These are phyloP conservation scores for Prunus yedoensis DNA, from an alignment of 331 rosid genomes.

Conservation along the genomic window DNA sequence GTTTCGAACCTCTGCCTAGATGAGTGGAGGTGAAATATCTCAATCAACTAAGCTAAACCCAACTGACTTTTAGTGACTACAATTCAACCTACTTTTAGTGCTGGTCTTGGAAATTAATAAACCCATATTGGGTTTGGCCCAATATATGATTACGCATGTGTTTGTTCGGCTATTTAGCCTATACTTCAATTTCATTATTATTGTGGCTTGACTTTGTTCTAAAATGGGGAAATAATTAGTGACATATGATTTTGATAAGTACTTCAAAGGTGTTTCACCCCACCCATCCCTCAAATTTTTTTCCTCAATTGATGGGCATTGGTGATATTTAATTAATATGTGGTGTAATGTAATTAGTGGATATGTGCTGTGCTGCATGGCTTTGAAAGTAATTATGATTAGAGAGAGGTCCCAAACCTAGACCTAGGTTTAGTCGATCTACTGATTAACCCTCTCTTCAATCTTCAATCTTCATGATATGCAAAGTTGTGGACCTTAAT, in stretches of 20 bases:
- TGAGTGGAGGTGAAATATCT: too few species aligned
- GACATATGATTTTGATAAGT: slow-evolving; percentile 1
- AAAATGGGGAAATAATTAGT: not conserved
- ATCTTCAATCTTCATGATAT: slow-evolving; percentile 5
- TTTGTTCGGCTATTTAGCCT: too few species aligned
- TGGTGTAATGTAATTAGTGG: slow-evolving; percentile 1
- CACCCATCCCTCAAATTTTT: not conserved
- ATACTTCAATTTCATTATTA: too few species aligned
- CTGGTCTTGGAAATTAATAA: too few species aligned
- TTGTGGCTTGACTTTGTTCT: not conserved
- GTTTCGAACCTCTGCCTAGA: too few species aligned
- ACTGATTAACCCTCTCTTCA: slow-evolving; percentile 19
- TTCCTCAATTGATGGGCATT: not conserved
- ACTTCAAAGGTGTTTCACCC: not conserved
- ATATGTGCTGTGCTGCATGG: not conserved
- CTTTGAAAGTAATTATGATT: slow-evolving; percentile 3
- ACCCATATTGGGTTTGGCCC: too few species aligned
- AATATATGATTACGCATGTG: too few species aligned
- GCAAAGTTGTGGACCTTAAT: not conserved
- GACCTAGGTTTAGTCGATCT: not conserved
- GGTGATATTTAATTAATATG: not conserved
- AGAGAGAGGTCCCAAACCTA: slow-evolving; percentile 8
- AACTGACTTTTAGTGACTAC: too few species aligned
- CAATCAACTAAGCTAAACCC: too few species aligned
- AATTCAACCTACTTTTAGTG: too few species aligned